phyloP scores from a whole-genome alignment of 805 yeast genomes.

The Wickerhamomyces bisporus region DNA sequence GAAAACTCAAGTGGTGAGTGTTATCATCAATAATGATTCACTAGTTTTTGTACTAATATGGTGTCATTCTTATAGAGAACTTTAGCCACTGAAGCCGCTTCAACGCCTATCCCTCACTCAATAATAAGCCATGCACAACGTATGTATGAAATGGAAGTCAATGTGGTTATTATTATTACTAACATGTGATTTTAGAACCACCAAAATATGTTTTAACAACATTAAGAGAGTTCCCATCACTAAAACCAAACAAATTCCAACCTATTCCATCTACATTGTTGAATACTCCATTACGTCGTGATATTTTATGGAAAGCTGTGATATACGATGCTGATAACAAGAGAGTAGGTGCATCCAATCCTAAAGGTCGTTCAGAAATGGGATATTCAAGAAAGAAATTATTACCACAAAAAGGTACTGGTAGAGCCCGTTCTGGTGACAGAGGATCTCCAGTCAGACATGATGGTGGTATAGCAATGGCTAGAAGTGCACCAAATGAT shows the following conservation, averaged over 20 bases:
- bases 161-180: too few relatives aligned
- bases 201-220: conserved; percentile 74
- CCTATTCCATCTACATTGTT: conserved; percentile 74
- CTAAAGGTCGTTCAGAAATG: conserved; percentile 81
- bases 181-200: conserved; percentile 41
- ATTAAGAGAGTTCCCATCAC: conserved; percentile 78
- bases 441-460: conserved; percentile 89
- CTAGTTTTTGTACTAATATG: too few relatives aligned
- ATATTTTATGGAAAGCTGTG: conserved; percentile 90
- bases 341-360: conserved; percentile 85
- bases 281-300: conserved; percentile 78
- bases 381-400: conserved; percentile 81
- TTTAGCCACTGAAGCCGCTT: conserved; percentile 19
- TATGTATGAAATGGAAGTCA: too few relatives aligned
- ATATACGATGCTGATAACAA: conserved; percentile 84
- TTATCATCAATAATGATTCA: too few relatives aligned
- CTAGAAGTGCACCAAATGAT: conserved; percentile 87
- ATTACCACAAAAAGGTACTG: conserved; percentile 88
- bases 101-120: conserved; percentile 6
- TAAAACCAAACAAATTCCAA: conserved; percentile 74
- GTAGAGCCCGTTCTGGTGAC: conserved; percentile 95
- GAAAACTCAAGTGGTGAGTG: background rate
- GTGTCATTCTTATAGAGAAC: conserved; percentile 5
- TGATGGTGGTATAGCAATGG: conserved; percentile 86
- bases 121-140: conserved; percentile 15